Base-by-base conservation (phyloP, 352 stramenopile genomes). In the Elongisporangium prolatum region DNA sequence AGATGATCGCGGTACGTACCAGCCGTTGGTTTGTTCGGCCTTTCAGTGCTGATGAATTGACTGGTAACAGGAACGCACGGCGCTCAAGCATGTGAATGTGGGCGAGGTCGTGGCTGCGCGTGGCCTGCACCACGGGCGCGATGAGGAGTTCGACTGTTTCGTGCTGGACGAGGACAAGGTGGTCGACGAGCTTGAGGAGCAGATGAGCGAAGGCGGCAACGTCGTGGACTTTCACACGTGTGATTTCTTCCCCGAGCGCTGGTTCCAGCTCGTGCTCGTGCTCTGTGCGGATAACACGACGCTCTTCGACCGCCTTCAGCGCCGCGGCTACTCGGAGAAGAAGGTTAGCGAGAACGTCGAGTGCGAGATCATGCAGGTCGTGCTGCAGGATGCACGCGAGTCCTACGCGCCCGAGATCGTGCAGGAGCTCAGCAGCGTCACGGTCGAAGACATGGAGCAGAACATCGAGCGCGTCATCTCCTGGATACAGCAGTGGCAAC, bases 361-460 rank as follows among this genome's bases (percentile, higher is more conserved):
- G 73, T 98, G 91, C 61, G 97, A 99, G 79, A 99, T 99, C 69
- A 99, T 99, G 96, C 89, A 96, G 72, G 91, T 98, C 9, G 90
- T 99, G 53, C 71, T 98, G 11, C 96, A 99, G 56, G 97, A 99
- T 57, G 96, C 96, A 20, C 73, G 76, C 21, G 96, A 98, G 73
- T 93, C 80, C 50, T 99, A 99, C 74, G 89, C 86, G 21, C 44
- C 71, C 1, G 89, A 98, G 62, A 98, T 99, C 67, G 95, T 99
- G 21, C 93, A 99, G 64, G 95, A 98, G 68, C 74, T 99, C 18
- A 59, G 77, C 34, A 98, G 91, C 57, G 93, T 97, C 65, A 98
- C 88, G 38, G 77, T 98, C 6, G 93, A 98, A 48, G 96, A 99
- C 56, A 97, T 99, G 88, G 95, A 99, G 50, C 83, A 61, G 59